A percentile compares a stretch with the other conserved stretches of the same genome.
phyloP scores from a whole-genome alignment of 2,329 filamentous ascomycete species.

The Hypoxylon sp. region DNA sequence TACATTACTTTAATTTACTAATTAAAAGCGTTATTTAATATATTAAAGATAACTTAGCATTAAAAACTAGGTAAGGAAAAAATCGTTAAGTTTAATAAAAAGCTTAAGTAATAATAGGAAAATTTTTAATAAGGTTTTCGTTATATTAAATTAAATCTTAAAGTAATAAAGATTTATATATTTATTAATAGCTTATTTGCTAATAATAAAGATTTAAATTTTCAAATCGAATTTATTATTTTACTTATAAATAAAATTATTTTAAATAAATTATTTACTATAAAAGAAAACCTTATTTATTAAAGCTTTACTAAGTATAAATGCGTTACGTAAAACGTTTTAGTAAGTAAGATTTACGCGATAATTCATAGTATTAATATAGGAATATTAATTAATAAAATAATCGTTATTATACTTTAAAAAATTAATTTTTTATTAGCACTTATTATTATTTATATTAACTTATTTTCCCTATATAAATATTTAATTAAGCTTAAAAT shows the following conservation, averaged over 20 bases:
- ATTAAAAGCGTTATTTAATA: background rate
- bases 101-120: background rate
- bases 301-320: background rate
- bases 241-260: background rate
- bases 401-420: too few species aligned
- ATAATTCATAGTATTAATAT: background rate
- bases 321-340: background rate
- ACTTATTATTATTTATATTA: background rate
- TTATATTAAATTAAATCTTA: background rate
- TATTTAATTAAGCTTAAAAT: background rate
- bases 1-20: background rate
- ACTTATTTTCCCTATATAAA: background rate
- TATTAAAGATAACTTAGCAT: background rate
- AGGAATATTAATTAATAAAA: too few species aligned
- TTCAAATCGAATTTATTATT: background rate
- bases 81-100: background rate
- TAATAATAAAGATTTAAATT: background rate
- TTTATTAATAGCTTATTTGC: background rate
- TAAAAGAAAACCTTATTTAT: background rate
- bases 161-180: background rate
- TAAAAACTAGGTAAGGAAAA: background rate
- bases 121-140: background rate
- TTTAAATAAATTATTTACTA: background rate
- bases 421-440: too few species aligned
- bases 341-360: background rate